These are phyloP conservation scores for Sesbania bispinosa DNA, from an alignment of 306 rosid genomes.

Conservation along the genomic window DNA sequence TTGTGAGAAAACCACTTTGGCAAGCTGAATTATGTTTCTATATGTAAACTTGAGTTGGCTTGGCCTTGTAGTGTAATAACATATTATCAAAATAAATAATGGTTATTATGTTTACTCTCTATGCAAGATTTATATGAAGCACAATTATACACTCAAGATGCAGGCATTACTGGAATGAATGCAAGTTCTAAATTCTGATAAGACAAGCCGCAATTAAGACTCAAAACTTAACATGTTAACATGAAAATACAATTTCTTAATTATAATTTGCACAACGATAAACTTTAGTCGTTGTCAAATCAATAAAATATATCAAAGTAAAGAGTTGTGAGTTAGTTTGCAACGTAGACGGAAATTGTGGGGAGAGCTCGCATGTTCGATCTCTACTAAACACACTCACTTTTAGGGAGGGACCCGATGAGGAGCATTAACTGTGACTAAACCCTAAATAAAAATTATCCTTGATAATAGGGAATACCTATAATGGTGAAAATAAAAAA, in stretches of 20 bases:
- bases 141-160: not conserved
- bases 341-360: too few species aligned
- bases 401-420: too few species aligned
- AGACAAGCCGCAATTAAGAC: not conserved
- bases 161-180: not conserved
- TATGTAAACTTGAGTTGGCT: not conserved
- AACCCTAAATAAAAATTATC: too few species aligned
- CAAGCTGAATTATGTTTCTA: constrained; percentile 30
- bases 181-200: not conserved
- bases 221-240: not conserved
- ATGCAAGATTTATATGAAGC: not conserved
- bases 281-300: too few species aligned
- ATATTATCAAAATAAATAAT: not conserved
- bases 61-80: not conserved
- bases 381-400: too few species aligned
- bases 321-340: too few species aligned
- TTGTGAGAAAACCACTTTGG: constrained; percentile 60
- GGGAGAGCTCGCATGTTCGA: too few species aligned
- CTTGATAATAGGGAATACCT: too few species aligned
- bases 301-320: too few species aligned
- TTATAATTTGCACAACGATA: too few species aligned
- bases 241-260: not conserved
- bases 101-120: not conserved
- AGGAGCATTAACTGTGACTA: too few species aligned
- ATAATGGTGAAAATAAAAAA: too few species aligned